A percentile compares a stretch with the other conserved stretches of the same genome.
Conservation (phyloP, 2,329 filamentous ascomycete genomes). For the Phaeosphaeriaceae sp. region DNA sequence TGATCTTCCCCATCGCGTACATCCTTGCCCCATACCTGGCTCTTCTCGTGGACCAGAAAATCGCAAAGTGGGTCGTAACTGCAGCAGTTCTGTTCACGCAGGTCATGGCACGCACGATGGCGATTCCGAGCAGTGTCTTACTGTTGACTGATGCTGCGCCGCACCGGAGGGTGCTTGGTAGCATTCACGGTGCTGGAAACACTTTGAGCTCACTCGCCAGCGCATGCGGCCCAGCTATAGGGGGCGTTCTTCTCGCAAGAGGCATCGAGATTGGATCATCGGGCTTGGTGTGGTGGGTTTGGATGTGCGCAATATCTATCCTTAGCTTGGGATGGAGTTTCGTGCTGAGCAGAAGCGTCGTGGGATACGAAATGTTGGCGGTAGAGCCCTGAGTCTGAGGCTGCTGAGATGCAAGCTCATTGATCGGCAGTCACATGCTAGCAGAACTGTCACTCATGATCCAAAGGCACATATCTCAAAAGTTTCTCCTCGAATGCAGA, state of each 20-base stretch:
- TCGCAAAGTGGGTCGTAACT: constrained; percentile 49
- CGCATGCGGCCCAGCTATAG: constrained; percentile 64
- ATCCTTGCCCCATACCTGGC: constrained; percentile 51
- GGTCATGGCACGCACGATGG: constrained; percentile 55
- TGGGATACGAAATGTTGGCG: background rate
- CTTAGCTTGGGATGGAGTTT: constrained; percentile 60
- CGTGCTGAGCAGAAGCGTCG: constrained; percentile 42
- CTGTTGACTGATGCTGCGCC: constrained; percentile 67
- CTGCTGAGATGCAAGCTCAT: too few species aligned
- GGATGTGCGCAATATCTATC: constrained; percentile 56
- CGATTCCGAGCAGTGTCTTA: constrained; percentile 64
- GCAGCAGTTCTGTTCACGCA: constrained; percentile 49
- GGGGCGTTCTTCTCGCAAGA: constrained; percentile 64
- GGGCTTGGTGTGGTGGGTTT: constrained; percentile 64
- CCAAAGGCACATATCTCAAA: too few species aligned
- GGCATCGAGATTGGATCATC: constrained; percentile 64
- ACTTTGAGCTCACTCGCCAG: constrained; percentile 63
- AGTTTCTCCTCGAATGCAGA: too few species aligned
- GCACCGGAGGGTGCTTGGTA: constrained; percentile 59
- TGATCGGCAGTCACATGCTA: too few species aligned
- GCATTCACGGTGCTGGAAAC: constrained; percentile 64
- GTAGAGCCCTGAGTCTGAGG: too few species aligned
- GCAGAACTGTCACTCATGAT: too few species aligned
- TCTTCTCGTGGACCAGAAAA: constrained; percentile 41
- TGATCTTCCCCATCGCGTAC: constrained; percentile 55